phyloP scores from a whole-genome alignment of 2,329 filamentous ascomycete species.

The Colletotrichum sublineola region DNA sequence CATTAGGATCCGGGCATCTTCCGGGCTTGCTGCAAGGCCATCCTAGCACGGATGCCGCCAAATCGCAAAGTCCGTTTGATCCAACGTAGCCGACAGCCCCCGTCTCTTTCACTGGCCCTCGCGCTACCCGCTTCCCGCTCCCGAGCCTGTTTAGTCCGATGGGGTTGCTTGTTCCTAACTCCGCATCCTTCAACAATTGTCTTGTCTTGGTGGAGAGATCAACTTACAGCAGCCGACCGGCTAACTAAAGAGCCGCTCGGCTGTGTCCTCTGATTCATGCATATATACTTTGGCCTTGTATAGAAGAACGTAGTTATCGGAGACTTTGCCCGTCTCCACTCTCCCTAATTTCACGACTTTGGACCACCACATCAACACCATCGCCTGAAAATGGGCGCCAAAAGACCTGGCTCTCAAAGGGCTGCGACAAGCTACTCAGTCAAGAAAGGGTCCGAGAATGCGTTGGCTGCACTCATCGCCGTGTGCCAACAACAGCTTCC shows the following conservation, averaged over 20 bases:
- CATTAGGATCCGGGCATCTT: background rate
- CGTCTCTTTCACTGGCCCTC: conserved; percentile 13
- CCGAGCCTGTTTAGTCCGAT: conserved; percentile 16
- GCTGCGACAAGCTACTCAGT: conserved; percentile 48
- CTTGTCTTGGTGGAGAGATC: conserved; percentile 26
- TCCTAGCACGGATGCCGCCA: conserved; percentile 23
- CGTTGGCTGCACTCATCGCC: conserved; percentile 47
- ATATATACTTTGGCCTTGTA: conserved; percentile 35
- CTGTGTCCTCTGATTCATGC: conserved; percentile 23
- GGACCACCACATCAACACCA: background rate
- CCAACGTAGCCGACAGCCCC: conserved; percentile 14
- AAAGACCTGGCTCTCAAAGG: conserved; percentile 33
- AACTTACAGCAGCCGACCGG: conserved; percentile 24
- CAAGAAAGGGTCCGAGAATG: conserved; percentile 48
- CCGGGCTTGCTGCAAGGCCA: conserved; percentile 17
- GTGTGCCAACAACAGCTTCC: conserved; percentile 51
- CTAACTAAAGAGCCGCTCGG: conserved; percentile 9
- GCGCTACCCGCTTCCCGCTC: conserved; percentile 9
- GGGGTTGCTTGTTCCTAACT: conserved; percentile 2
- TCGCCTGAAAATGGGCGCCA: conserved; percentile 33
- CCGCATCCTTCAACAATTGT: conserved; percentile 11
- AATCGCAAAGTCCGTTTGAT: background rate
- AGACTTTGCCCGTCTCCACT: conserved; percentile 19
- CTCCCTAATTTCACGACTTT: conserved; percentile 4
- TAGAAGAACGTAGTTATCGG: conserved; percentile 34